Base-by-base conservation (phyloP, 805 yeast species). In the Candida patagonica region DNA sequence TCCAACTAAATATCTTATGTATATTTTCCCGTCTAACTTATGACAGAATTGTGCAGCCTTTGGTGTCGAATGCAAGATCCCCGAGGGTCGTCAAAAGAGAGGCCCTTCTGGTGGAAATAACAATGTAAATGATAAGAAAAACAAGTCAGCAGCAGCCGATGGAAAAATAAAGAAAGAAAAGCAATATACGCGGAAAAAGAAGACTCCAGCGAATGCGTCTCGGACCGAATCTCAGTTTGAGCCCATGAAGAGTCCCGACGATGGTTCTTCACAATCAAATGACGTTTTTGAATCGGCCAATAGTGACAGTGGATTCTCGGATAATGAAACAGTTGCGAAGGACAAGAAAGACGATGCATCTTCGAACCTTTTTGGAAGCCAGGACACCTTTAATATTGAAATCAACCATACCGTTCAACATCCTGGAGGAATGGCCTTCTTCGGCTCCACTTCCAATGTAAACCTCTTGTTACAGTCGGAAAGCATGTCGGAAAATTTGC, bases 51-150 rank as follows among this genome's bases (percentile, higher is more conserved):
- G 60, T 35, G 52, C 54, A 4, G 59, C 59, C 2, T 80, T 79
- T 57, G 79, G 81, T 6, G 72, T 84, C 51, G 84, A 77, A 37
- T 84, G 88, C 61, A 63, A 65, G 25, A 66, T 80, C 38, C 88
- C 87, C 1, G 80, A 73, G 47, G 71, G 68, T 20, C 50, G 40
- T 9, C 38, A 31, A 26, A 41, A 27, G 21, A 22, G 35, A 8
- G 25, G 25, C 8, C 24, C 24, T 16, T 22, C 31, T n/a, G 13
- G n/a, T 25, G 12, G 19, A 8, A n/a, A 6, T 9, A 17, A 22
- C n/a, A 32, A 16, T 21, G 27, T 13, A 9, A 36, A 36, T 16
- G 7, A n/a, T 29, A 29, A 7, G n/a, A 29, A 7, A 6, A 33
- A 26, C 19, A 22, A 33, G 15, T 21, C 30, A 10, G 34, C 38